These are phyloP conservation scores for Sechiopsis laciniata DNA, from an alignment of 306 rosid species.

Conservation along the genomic window DNA sequence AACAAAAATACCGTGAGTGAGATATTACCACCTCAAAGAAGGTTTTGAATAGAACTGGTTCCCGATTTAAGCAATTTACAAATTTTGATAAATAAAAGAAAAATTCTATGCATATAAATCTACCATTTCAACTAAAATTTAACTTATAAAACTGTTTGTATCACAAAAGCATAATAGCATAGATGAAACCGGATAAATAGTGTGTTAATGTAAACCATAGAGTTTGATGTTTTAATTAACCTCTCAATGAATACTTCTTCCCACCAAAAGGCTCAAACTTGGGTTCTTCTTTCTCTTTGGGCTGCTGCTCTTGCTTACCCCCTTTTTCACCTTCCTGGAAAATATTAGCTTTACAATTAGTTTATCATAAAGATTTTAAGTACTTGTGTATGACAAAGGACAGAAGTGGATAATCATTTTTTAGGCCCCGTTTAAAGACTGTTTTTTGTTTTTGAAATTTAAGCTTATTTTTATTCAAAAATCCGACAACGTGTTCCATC, in stretches of 20 bases:
- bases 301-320: conserved; percentile 45
- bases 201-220: neutral
- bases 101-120: neutral
- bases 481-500: too few species aligned
- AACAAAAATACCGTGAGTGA: neutral
- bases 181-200: neutral
- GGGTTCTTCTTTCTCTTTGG: conserved; percentile 53
- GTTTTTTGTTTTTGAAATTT: too few species aligned
- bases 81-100: neutral
- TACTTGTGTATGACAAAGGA: neutral
- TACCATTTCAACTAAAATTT: conserved; percentile 3
- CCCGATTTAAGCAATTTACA: conserved; percentile 15
- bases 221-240: conserved; percentile 38
- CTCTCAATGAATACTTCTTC: conserved; percentile 83
- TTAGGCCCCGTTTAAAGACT: neutral
- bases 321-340: conserved; percentile 60
- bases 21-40: neutral
- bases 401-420: neutral
- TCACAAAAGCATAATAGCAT: conserved; percentile 12
- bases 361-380: neutral
- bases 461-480: too few species aligned
- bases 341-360: neutral
- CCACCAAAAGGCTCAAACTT: conserved; percentile 79
- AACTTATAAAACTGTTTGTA: conserved; percentile 12
- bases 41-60: neutral